Evolutionary conservation across 257 asterid genomes (phyloP), one percentile per base, ranked within the genome.

Genomic region (Fraxinus pennsylvanica): DNA sequence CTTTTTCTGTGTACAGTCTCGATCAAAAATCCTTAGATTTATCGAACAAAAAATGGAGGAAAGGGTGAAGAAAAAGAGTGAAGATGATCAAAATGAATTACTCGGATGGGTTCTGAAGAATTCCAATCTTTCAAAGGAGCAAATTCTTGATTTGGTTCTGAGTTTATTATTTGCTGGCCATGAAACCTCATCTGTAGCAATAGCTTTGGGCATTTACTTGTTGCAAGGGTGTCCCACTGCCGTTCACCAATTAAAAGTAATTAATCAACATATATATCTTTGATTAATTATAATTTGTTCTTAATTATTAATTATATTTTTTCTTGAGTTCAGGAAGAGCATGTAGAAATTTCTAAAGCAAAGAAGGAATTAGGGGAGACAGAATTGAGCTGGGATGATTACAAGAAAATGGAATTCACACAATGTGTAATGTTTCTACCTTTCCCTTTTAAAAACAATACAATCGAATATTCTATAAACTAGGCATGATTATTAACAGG

Each of bases 161-260:
- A 94, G 97, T 84, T 86, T 94, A 75, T 80, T 94, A 8, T 93
- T 94, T 72, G 97, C 97, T 54, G 98, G 98, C 0, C 97, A 94
- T 77, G 98, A 94, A 82, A 94, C 98, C 25, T 88, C 98, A 54
- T 92, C 98, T 29, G 91, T 91, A 9, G 87, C 97, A 5, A 89
- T 94, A 27, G 88, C 97, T 67, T 85, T 94, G 17, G 93, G 97
- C 27, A 88, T 94, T 68, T 94, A 89, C 86, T 92, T 92, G 88
- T 78, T 92, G 72, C 92, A 91, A 84, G 85, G 72, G 13, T 89
- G 88, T 30, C 97, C 98, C 30, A 57, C 73, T 67, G 97, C 97
- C 9, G 87, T 94, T 38, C 77, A 92, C 22, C 90, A 86, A 80
- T 43, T 91, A 39, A 84, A 85, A 68, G 96, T 91, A 82, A 41